Base-by-base conservation (phyloP, 1,284 basidiomycete species). In the Cronartium quercuum region DNA sequence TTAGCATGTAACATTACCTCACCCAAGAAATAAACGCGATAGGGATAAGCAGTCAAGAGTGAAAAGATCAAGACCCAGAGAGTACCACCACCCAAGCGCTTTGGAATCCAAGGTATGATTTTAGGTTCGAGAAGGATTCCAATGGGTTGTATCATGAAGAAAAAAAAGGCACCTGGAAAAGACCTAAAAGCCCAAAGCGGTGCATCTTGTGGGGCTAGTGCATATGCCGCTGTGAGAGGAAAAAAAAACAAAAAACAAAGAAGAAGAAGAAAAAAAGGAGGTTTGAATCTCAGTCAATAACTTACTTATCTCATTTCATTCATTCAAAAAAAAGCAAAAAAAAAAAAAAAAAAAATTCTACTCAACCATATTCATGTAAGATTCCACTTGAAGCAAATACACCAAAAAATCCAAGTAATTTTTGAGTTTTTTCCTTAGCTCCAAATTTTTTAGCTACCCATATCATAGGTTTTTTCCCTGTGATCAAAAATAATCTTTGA, bases 51-150 rank as follows among this genome's bases (percentile, higher is more conserved):
- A 1, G 61, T 1, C 3, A 51, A 12, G 41, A 71, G 37, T 4
- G 60, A 63, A 40, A 71, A 71, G 0, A 40, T 9, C 68, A 41
- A 64, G 13, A 71, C 68, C 68, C 68, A 71, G 1, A 71, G 61
- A 2, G 60, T 64, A 7, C 68, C 68, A 2, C 68, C 68, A 15
- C 68, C 68, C 10, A 71, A 34, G n/a, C 3, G 7, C 34, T 38
- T 51, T 2, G 68, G 68, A 51, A 71, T 71, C 61, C 21, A 24
- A 4, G 68, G 68, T 18, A 64, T 71, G 2, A 71, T 64, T 5
- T 40, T 13, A 3, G 60, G 68, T 37, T 71, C 68, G 15, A 71
- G 0, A 9, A 71, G 29, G 13, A 71, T 63, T 37, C 68, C 68
- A 10, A 71, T 2, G 1, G 68, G 68, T 57, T 71, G 68, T 5